Base-by-base conservation (phyloP, 2,329 filamentous ascomycete genomes). In the Zelopaecilomyces penicillatus region DNA sequence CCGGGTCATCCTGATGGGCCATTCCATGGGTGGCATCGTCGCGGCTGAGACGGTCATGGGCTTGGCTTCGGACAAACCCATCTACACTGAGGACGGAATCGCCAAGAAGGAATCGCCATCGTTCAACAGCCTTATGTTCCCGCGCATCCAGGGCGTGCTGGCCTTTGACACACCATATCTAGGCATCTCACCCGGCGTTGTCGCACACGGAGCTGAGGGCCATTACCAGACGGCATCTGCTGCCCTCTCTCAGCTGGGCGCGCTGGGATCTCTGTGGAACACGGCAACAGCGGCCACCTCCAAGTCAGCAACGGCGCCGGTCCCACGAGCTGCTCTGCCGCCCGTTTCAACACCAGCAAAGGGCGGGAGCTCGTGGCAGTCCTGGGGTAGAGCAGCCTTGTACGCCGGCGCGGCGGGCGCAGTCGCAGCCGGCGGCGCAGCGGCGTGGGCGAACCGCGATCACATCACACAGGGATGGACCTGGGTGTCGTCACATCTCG, bases 111-210 rank as follows among this genome's bases (percentile, higher is more conserved):
- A 64, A 40, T 52, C 54, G 33, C 56, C 57, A 34, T 48, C 62
- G 19, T 67, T 78, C 48, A 83, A 76, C 56, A 65, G 68, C 30
- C 80, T 95, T 61, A 91, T 96, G 84, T 97, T 97, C 62, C 91
- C 91, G 2, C 91, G 89, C 63, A 81, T 97, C 52, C 85, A 91
- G 65, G 91, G 86, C 53, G 79, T 97, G 28, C 76, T 97, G 39
- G 87, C 90, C 41, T 95, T 96, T 61, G 91, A 97, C 66, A 98
- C 93, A 1, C 93, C 93, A 1, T 98, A 86, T 62, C 75, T 93
- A 2, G 85, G 86, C 46, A 88, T 90, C 52, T 79, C 83, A 26
- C 86, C 87, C 0, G 84, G 85, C 28, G 85, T 93, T 2, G 82
- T 93, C n/a, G 86, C 87, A 4, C 85, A 91, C 61, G 82, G 83